Conservation (phyloP, 2,329 filamentous ascomycete species). For the Lachnellula arida region DNA sequence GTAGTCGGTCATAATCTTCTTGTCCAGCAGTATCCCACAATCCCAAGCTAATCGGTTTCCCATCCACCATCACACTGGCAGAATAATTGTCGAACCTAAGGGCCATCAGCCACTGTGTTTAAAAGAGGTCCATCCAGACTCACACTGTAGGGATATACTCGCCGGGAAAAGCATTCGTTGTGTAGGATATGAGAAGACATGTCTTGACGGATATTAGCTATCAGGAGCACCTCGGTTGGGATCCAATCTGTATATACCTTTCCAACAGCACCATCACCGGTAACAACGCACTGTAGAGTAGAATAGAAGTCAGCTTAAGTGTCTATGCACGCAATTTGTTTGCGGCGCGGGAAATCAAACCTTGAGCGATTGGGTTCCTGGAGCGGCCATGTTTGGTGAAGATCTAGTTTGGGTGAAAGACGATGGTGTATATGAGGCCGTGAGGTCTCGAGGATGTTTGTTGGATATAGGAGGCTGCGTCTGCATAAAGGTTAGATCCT, state of each 20-base stretch:
- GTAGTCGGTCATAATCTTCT: conserved; percentile 94
- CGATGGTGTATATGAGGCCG: conserved; percentile 7
- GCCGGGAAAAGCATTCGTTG: conserved; percentile 98
- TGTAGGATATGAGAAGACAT: conserved; percentile 98
- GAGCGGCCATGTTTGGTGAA: conserved; percentile 57
- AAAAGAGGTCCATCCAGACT: conserved; percentile 31
- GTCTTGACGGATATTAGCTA: conserved; percentile 56
- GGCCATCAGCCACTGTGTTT: conserved; percentile 15
- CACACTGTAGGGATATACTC: conserved; percentile 99
- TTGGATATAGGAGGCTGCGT: conserved; percentile 14
- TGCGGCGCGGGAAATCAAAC: conserved; percentile 43
- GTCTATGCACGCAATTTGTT: conserved; percentile 8
- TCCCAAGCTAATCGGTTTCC: conserved; percentile 93
- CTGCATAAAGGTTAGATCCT: conserved; percentile 27
- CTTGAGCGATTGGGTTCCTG: conserved; percentile 85
- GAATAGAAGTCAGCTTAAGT: conserved; percentile 22
- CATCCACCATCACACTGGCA: conserved; percentile 97
- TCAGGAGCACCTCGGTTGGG: neutral
- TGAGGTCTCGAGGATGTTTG: conserved; percentile 16
- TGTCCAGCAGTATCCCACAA: conserved; percentile 98
- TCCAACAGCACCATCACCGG: conserved; percentile 97
- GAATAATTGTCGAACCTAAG: conserved; percentile 96
- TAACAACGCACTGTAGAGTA: conserved; percentile 80
- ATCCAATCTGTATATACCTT: conserved; percentile 62
- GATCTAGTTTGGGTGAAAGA: conserved; percentile 12